Evolutionary conservation across 2,329 filamentous ascomycete genomes (phyloP).

Genomic region (Fusarium mangiferae): DNA sequence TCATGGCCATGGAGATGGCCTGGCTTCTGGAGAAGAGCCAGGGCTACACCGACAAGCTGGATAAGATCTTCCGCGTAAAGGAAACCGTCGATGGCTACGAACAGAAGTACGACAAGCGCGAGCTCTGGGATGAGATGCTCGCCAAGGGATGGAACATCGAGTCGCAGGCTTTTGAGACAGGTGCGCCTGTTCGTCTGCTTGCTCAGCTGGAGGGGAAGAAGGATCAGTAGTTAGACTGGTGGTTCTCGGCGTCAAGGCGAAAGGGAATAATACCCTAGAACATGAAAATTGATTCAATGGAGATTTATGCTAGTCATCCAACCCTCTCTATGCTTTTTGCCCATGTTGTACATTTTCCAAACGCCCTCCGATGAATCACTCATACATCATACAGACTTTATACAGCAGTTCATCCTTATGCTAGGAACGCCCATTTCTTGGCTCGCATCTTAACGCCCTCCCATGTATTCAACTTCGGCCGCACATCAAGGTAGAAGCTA

Average conservation of each 20-base stretch:
- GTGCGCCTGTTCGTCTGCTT: slow-evolving; percentile 48
- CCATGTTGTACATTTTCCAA: slow-evolving; percentile 41
- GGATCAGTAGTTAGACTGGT: slow-evolving; percentile 24
- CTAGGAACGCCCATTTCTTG: slow-evolving; percentile 61
- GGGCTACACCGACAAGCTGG: slow-evolving; percentile 36
- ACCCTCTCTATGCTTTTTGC: slow-evolving; percentile 3
- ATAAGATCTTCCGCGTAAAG: slow-evolving; percentile 27
- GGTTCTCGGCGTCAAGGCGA: background rate
- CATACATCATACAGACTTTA: slow-evolving; percentile 37
- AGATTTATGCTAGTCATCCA: slow-evolving; percentile 31
- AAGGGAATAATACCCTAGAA: slow-evolving; percentile 2
- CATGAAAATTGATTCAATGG: slow-evolving; percentile 29
- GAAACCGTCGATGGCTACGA: slow-evolving; percentile 21
- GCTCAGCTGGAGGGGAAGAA: slow-evolving; percentile 41
- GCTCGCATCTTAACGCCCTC: slow-evolving; percentile 75
- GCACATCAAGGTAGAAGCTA: slow-evolving; percentile 75
- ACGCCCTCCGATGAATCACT: slow-evolving; percentile 33
- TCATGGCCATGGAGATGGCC: slow-evolving; percentile 51
- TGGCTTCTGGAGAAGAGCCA: slow-evolving; percentile 45
- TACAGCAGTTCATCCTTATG: slow-evolving; percentile 45
- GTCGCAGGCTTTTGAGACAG: slow-evolving; percentile 51
- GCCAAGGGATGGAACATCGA: slow-evolving; percentile 50
- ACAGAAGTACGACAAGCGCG: slow-evolving; percentile 30
- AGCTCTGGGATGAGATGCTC: slow-evolving; percentile 45
- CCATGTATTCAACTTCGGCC: slow-evolving; percentile 75